These are phyloP conservation scores for Clathrospora elynae DNA, from an alignment of 2,329 filamentous ascomycete genomes.

Conservation along the genomic window DNA sequence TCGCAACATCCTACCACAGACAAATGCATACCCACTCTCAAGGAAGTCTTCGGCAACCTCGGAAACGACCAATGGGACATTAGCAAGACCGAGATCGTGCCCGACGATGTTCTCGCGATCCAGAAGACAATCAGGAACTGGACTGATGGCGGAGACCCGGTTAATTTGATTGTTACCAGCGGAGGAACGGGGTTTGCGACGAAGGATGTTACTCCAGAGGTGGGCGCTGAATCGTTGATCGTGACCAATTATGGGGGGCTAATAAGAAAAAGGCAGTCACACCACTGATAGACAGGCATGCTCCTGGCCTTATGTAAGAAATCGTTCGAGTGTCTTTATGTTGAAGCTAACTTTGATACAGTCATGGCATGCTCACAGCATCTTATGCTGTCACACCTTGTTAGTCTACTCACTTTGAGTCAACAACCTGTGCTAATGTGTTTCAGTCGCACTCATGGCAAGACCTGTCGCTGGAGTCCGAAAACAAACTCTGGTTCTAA, in stretches of 20 bases:
- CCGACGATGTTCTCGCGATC: conserved; percentile 76
- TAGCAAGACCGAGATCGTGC: conserved; percentile 72
- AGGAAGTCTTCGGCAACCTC: conserved; percentile 69
- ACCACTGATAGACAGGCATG: conserved; percentile 80
- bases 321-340: neutral
- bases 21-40: conserved; percentile 69
- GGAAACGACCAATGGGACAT: conserved; percentile 75
- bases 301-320: conserved; percentile 77
- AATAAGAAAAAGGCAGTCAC: conserved; percentile 67
- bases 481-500: conserved; percentile 80
- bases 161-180: conserved; percentile 84
- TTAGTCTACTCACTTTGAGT: conserved; percentile 56
- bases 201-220: conserved; percentile 87
- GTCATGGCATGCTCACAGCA: conserved; percentile 88
- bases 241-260: conserved; percentile 1
- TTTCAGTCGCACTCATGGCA: conserved; percentile 90
- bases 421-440: conserved; percentile 21
- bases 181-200: conserved; percentile 92
- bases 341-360: conserved; percentile 37
- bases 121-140: conserved; percentile 73
- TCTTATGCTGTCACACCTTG: conserved; percentile 88
- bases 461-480: conserved; percentile 88
- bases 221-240: conserved; percentile 43
- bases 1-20: conserved; percentile 79
- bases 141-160: conserved; percentile 66